Conservation (phyloP, 108 stramenopile genomes). For the Fistulifera solaris region DNA sequence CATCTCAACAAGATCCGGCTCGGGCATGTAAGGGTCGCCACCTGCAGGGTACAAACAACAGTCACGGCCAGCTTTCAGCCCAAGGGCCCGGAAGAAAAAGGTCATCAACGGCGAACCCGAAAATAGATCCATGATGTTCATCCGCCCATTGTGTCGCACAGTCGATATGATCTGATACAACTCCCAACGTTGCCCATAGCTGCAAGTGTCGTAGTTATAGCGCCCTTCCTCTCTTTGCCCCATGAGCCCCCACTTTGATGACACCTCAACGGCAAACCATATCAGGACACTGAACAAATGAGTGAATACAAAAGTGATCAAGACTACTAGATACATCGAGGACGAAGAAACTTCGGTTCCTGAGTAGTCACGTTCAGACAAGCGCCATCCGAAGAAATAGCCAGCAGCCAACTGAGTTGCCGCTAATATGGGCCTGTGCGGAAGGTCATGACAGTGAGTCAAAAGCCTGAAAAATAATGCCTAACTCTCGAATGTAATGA, state of each 20-base stretch:
- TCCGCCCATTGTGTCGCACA: conserved; percentile 20
- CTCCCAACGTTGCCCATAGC: conserved; percentile 52
- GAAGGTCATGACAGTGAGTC: too few relatives aligned
- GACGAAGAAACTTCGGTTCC: conserved; percentile 10
- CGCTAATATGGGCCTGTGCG: conserved; percentile 23
- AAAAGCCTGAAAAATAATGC: too few relatives aligned
- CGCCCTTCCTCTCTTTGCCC: conserved; percentile 35
- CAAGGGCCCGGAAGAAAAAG: conserved; percentile 25
- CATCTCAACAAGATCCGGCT: conserved; percentile 44
- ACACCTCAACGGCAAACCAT: conserved; percentile 32
- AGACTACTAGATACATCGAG: not conserved
- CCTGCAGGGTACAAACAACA: conserved; percentile 51
- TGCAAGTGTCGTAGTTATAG: conserved; percentile 39
- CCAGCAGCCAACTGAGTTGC: conserved; percentile 25
- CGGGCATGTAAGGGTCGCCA: conserved; percentile 57
- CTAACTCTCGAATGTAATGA: too few relatives aligned
- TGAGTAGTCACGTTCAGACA: conserved; percentile 12
- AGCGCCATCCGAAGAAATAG: conserved; percentile 23
- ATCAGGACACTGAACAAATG: conserved; percentile 21
- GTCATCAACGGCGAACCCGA: conserved; percentile 30
- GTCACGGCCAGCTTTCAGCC: conserved; percentile 31
- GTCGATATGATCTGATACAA: conserved; percentile 34
- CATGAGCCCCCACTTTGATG: conserved; percentile 44
- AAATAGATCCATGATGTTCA: conserved; percentile 28
- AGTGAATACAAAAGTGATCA: conserved; percentile 20